phyloP scores from a whole-genome alignment of 805 yeast species.

The Candida peoriensis region DNA sequence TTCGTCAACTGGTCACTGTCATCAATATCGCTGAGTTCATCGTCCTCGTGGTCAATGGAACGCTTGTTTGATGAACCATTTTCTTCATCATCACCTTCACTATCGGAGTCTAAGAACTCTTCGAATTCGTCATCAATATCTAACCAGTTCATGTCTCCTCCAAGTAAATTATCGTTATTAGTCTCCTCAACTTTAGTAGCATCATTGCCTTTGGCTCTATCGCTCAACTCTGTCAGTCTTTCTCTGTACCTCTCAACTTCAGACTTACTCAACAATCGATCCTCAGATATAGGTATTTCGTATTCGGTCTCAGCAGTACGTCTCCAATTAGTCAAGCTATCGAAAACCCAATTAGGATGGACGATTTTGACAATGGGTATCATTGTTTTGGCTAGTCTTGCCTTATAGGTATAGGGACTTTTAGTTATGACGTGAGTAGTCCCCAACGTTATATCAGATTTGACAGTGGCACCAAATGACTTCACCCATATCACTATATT shows the following conservation, averaged over 20 bases:
- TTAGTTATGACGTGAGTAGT: slow-evolving; percentile 90
- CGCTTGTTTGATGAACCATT: background rate
- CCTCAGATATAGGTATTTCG: slow-evolving; percentile 45
- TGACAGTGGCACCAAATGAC: slow-evolving; percentile 86
- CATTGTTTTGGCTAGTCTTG: slow-evolving; percentile 66
- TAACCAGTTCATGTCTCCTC: slow-evolving; percentile 25
- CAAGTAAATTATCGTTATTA: slow-evolving; percentile 34
- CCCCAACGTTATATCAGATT: slow-evolving; percentile 58
- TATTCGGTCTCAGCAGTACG: slow-evolving; percentile 59
- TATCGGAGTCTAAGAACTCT: slow-evolving; percentile 42
- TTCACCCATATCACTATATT: slow-evolving; percentile 91
- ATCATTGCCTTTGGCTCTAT: slow-evolving; percentile 28
- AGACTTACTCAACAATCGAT: slow-evolving; percentile 37
- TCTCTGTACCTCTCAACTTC: slow-evolving; percentile 30
- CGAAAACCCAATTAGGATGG: slow-evolving; percentile 88
- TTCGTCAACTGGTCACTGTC: slow-evolving; percentile 5
- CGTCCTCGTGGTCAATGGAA: too few species aligned
- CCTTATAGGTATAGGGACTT: slow-evolving; percentile 78
- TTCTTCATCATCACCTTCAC: slow-evolving; percentile 21
- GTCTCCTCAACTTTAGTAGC: slow-evolving; percentile 37
- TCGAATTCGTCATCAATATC: slow-evolving; percentile 45
- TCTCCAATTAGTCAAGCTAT: slow-evolving; percentile 77
- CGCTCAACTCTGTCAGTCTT: slow-evolving; percentile 26
- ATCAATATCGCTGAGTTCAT: too few species aligned
- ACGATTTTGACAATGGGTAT: slow-evolving; percentile 67